Evolutionary conservation across 2,329 filamentous ascomycete species (phyloP), one percentile per base, ranked within the genome.

Genomic region (Hysterium pulicare): DNA sequence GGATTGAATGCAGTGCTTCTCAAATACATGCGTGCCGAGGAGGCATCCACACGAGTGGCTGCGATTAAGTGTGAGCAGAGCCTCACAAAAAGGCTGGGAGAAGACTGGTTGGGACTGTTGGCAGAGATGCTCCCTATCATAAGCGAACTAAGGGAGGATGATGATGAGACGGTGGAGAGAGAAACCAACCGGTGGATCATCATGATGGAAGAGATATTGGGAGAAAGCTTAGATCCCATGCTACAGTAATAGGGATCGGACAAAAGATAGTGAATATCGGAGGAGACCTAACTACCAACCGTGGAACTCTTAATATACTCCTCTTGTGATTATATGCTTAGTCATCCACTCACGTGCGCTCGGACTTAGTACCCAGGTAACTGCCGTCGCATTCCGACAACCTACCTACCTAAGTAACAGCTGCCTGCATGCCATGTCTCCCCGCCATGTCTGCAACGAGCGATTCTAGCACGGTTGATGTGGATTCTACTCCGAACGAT

Each of bases 81-180:
- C 11, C 73, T 97, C 49, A 94, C 90, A 10, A 82, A 86, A 53
- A 76, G 81, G 36, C 70, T 97, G 20, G 90, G 90, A 45, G 90
- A 97, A 65, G 93, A 98, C 62, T 98, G 93, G 93, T 71, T 98
- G 46, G 80, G 83, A 1, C 79, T 94, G 72, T 67, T 97, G 61
- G 89, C 91, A 0, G 93, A 98, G 77, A 97, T 96, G 86, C 71
- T 98, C 64, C 91, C 94, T 16, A 88, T 91, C 51, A 95, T 99
- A 56, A 94, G 88, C 59, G 93, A 98, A 72, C 68, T 95, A 59
- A 86, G 95, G 71, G 93, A 98, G 62, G 93, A 98, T 64, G 93
- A 97, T 54, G 90, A 97, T 61, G 93, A 97, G 71, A 77, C 78
- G 21, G 91, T 98, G 19, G 93, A 98, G 72, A 76, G 82, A 60